Percentiles rank a stretch among this genome's conserved stretches.
phyloP scores from a whole-genome alignment of 768 basidiomycete genomes.

The Phallus indusiatus region DNA sequence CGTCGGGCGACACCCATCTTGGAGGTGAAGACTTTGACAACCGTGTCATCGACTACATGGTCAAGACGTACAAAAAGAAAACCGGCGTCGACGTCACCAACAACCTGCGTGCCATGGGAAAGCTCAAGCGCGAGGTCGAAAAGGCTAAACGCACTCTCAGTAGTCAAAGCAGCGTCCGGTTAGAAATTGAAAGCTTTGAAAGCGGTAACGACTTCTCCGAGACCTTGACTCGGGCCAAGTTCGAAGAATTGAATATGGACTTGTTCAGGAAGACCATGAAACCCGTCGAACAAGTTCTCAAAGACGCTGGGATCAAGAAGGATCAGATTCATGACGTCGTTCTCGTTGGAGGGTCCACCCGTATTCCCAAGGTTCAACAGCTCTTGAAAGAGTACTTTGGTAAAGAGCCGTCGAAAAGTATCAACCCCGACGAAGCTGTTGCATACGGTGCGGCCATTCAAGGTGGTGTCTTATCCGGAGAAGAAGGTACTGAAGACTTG shows the following conservation, averaged over 20 bases:
- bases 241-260: constrained; percentile 98
- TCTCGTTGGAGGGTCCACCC: constrained; percentile 94
- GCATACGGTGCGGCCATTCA: constrained; percentile 99
- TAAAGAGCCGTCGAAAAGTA: constrained; percentile 95
- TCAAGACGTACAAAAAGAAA: constrained; percentile 89
- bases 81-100: constrained; percentile 72
- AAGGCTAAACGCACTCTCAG: constrained; percentile 82
- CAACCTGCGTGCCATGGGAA: constrained; percentile 80
- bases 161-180: constrained; percentile 77
- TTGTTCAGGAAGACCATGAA: constrained; percentile 99
- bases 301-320: constrained; percentile 98
- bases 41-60: constrained; percentile 82
- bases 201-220: constrained; percentile 96
- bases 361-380: constrained; percentile 99
- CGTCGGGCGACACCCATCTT: constrained; percentile 90
- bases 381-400: constrained; percentile 97
- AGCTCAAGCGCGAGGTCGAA: constrained; percentile 75
- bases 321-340: constrained; percentile 92
- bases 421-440: constrained; percentile 99
- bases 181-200: constrained; percentile 96
- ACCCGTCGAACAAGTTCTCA: constrained; percentile 97
- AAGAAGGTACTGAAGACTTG: constrained; percentile 80
- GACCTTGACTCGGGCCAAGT: constrained; percentile 95
- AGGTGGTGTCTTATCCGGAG: constrained; percentile 95
- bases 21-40: constrained; percentile 97